phyloP scores from a whole-genome alignment of 768 basidiomycete genomes.

The Coprinopsis sp. region DNA sequence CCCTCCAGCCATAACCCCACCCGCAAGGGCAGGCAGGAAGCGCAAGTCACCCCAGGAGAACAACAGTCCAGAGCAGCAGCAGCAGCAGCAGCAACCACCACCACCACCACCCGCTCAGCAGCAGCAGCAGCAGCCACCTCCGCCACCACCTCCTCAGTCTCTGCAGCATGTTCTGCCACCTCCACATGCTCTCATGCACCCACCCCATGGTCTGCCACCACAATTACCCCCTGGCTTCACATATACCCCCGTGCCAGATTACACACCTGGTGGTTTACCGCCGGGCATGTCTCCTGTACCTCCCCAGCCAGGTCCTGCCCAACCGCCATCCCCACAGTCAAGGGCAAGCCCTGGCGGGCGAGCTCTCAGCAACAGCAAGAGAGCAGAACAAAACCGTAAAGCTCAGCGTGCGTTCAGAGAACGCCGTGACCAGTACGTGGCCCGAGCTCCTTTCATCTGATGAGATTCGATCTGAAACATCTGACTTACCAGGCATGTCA shows the following conservation, averaged over 20 bases:
- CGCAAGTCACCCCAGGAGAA: slow-evolving; percentile 63
- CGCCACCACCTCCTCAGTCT: slow-evolving; percentile 26
- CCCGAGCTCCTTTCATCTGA: slow-evolving; percentile 11
- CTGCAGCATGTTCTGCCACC: slow-evolving; percentile 54
- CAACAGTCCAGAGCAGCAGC: slow-evolving; percentile 25
- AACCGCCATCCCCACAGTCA: slow-evolving; percentile 21
- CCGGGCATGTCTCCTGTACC: slow-evolving; percentile 19
- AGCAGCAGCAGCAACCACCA: slow-evolving; percentile 23
- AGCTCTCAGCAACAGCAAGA: slow-evolving; percentile 72
- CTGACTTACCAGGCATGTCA: slow-evolving; percentile 60
- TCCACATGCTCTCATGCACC: slow-evolving; percentile 50
- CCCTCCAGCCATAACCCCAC: slow-evolving; percentile 39
- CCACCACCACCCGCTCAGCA: slow-evolving; percentile 32
- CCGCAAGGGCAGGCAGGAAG: slow-evolving; percentile 50
- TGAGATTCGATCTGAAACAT: not conserved
- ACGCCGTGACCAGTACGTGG: slow-evolving; percentile 83
- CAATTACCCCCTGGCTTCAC: slow-evolving; percentile 46
- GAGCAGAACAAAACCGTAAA: slow-evolving; percentile 93
- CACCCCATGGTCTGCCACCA: slow-evolving; percentile 27
- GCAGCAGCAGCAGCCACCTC: slow-evolving; percentile 25
- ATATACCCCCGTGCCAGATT: slow-evolving; percentile 46
- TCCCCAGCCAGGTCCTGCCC: slow-evolving; percentile 22
- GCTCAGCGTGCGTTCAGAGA: slow-evolving; percentile 91
- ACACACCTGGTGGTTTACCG: slow-evolving; percentile 50
- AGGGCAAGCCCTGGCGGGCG: slow-evolving; percentile 34